Conservation (phyloP, 1,139 yeast species). For the Meyerozyma sp. region DNA sequence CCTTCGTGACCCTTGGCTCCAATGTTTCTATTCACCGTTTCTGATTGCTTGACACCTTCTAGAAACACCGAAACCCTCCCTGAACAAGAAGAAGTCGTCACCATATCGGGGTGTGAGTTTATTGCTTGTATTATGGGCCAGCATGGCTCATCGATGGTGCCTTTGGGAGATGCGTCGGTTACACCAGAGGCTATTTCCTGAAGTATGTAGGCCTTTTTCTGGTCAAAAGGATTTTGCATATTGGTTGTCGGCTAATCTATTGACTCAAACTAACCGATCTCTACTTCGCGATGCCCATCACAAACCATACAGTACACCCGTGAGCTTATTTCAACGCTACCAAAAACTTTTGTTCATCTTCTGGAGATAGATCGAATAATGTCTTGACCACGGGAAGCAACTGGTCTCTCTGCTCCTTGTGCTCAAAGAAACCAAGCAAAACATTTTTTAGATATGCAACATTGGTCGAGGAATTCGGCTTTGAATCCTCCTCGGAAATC, state of each 20-base stretch:
- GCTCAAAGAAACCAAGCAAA: constrained; percentile 81
- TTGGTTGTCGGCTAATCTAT: background rate
- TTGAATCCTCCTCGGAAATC: background rate
- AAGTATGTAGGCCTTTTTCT: constrained; percentile 60
- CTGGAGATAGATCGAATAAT: constrained; percentile 58
- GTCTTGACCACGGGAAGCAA: constrained; percentile 81
- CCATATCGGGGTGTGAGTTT: constrained; percentile 60
- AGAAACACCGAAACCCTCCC: constrained; percentile 79
- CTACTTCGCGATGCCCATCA: background rate
- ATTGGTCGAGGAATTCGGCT: constrained; percentile 19
- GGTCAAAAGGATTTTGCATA: constrained; percentile 57
- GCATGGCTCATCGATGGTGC: constrained; percentile 68
- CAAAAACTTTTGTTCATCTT: constrained; percentile 68
- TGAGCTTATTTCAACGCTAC: constrained; percentile 45
- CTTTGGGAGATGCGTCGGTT: constrained; percentile 76
- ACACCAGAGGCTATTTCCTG: constrained; percentile 44
- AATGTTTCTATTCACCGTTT: constrained; percentile 30
- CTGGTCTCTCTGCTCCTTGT: constrained; percentile 82
- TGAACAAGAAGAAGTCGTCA: constrained; percentile 84
- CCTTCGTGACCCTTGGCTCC: constrained; percentile 91
- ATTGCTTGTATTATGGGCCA: constrained; percentile 66
- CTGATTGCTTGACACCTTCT: constrained; percentile 48
- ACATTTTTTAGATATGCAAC: constrained; percentile 84
- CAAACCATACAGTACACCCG: background rate
- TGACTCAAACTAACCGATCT: background rate